These are phyloP conservation scores for Tricholoma saponaceum DNA, from an alignment of 768 basidiomycete species.

Conservation along the genomic window DNA sequence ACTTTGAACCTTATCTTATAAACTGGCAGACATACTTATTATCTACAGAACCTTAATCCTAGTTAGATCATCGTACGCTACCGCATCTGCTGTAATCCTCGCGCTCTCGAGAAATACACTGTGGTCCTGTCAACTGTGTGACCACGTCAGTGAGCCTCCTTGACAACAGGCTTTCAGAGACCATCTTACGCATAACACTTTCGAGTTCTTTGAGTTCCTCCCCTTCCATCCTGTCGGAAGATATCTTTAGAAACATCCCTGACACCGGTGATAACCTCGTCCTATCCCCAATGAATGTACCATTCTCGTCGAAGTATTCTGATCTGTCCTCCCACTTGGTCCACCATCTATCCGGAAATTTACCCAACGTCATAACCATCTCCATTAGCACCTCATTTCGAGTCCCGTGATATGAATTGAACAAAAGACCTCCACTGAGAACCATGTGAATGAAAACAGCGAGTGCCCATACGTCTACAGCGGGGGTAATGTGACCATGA, in stretches of 20 bases:
- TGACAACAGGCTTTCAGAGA: no score
- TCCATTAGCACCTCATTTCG: slow-evolving; percentile 6
- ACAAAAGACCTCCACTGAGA: slow-evolving; percentile 1
- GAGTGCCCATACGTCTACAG: slow-evolving; percentile 3
- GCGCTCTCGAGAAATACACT: no score
- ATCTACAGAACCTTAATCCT: no score
- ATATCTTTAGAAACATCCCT: background rate
- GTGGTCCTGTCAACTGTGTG: no score
- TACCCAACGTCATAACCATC: slow-evolving; percentile 11
- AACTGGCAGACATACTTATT: no score
- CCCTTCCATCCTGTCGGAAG: background rate
- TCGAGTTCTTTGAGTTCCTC: slow-evolving; percentile 3
- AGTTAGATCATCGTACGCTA: no score
- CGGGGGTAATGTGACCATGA: background rate
- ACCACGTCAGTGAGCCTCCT: no score
- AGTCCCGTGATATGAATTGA: slow-evolving; percentile 1
- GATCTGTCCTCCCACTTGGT: slow-evolving; percentile 1
- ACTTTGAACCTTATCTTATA: background rate
- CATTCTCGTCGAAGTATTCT: slow-evolving; percentile 12
- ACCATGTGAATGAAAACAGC: slow-evolving; percentile 11
- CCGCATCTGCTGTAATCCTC: no score
- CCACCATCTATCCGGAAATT: slow-evolving; percentile 10
- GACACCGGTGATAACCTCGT: background rate
- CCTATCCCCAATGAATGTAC: slow-evolving; percentile 4
- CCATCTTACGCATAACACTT: slow-evolving; percentile 7